A percentile compares a stretch with the other conserved stretches of the same genome.
Conservation (phyloP, 495 filamentous ascomycete genomes). For the Penicillium ochrochloron region DNA sequence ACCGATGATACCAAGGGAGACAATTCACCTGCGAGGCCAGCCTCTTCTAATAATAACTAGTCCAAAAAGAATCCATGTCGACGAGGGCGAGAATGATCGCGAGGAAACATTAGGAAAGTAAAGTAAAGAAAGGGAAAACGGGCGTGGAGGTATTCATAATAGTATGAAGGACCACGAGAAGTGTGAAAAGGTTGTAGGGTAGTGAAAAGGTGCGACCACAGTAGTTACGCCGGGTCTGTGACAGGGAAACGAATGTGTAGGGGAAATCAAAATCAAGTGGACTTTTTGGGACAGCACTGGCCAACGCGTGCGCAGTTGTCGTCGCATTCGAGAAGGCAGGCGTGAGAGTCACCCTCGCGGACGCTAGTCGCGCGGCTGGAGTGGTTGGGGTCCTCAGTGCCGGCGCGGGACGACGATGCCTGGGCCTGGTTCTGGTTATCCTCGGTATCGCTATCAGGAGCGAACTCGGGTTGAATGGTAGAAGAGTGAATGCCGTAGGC, state of each 20-base stretch:
- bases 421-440: conserved; percentile 34
- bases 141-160: background rate
- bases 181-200: background rate
- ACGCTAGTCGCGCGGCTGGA: conserved; percentile 56
- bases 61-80: background rate
- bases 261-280: conserved; percentile 23
- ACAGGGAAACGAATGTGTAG: background rate
- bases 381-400: conserved; percentile 34
- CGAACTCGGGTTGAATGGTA: conserved; percentile 97
- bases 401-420: conserved; percentile 33
- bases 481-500: conserved; percentile 97
- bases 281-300: conserved; percentile 69
- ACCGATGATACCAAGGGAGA: conserved; percentile 4
- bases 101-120: background rate
- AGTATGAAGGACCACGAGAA: background rate
- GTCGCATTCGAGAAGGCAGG: conserved; percentile 84
- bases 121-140: background rate
- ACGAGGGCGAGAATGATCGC: background rate
- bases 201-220: background rate
- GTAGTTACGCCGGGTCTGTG: conserved; percentile 9
- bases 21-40: background rate
- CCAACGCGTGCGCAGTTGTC: conserved; percentile 74
- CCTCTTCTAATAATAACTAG: background rate
- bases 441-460: conserved; percentile 62
- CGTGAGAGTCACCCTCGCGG: conserved; percentile 55